A percentile compares a stretch with the other conserved stretches of the same genome.
phyloP scores from a whole-genome alignment of 2,329 filamentous ascomycete species.

The Penicillium vulpinum region DNA sequence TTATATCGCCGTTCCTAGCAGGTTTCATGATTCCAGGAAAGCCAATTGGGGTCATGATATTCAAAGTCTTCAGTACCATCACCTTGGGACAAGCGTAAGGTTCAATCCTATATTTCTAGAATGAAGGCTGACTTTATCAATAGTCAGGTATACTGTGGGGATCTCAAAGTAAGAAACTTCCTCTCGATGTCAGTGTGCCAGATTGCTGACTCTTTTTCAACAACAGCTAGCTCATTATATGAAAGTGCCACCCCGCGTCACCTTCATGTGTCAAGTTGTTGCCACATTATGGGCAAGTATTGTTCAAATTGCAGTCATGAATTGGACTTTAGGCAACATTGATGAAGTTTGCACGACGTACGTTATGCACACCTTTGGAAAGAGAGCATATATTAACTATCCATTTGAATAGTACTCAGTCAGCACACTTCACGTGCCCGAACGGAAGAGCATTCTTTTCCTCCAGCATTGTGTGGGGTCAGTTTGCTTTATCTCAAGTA shows the following conservation, averaged over 20 bases:
- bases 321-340: conserved; percentile 48
- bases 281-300: conserved; percentile 49
- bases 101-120: neutral
- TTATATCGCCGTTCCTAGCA: conserved; percentile 26
- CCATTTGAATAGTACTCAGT: conserved; percentile 30
- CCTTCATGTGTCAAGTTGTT: conserved; percentile 52
- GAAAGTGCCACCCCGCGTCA: conserved; percentile 46
- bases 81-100: conserved; percentile 28
- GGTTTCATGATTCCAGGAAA: conserved; percentile 29
- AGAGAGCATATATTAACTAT: neutral
- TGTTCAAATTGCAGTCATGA: conserved; percentile 49
- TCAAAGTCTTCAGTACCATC: conserved; percentile 29
- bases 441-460: conserved; percentile 61
- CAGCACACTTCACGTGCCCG: conserved; percentile 59
- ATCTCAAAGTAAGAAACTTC: conserved; percentile 15
- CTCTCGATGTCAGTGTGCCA: neutral
- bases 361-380: conserved; percentile 17
- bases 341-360: conserved; percentile 41
- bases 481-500: conserved; percentile 6
- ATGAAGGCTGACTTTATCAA: neutral
- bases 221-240: conserved; percentile 28
- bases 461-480: conserved; percentile 68
- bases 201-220: neutral
- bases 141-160: conserved; percentile 17
- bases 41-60: conserved; percentile 29